phyloP scores from a whole-genome alignment of 176 grass and related monocot species.

The Oryza officinalis region DNA sequence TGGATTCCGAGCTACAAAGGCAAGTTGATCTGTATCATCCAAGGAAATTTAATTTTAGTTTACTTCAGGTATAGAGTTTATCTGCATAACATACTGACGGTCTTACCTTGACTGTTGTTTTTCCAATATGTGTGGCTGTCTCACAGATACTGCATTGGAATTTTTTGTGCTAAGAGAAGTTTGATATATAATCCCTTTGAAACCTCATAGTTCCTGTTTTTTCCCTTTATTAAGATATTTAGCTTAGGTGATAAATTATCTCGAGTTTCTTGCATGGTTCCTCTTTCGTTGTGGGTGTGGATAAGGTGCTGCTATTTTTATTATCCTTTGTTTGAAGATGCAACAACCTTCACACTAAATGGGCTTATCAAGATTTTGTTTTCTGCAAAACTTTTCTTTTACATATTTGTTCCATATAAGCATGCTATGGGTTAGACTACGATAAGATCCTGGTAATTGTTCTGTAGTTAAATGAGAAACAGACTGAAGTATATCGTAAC shows the following conservation, averaged over 20 bases:
- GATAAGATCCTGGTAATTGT: neutral
- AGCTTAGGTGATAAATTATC: neutral
- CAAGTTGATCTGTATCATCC: constrained; percentile 14
- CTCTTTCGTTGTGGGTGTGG: neutral
- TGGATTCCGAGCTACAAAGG: constrained; percentile 90
- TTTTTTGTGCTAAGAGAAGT: neutral
- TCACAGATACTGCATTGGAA: neutral
- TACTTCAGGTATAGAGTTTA: neutral
- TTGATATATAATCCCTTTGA: neutral
- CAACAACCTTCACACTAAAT: neutral
- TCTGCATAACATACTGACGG: neutral
- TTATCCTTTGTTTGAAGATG: neutral
- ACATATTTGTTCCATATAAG: neutral
- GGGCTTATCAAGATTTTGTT: neutral
- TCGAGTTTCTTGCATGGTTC: neutral
- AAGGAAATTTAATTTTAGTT: neutral
- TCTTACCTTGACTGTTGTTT: neutral
- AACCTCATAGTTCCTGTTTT: neutral
- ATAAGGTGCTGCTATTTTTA: neutral
- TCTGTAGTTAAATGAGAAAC: neutral
- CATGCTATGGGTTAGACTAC: neutral
- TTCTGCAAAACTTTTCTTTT: neutral
- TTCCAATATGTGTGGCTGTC: neutral
- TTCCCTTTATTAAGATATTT: neutral
- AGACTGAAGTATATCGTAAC: neutral